A percentile compares a stretch with the other conserved stretches of the same genome.
Evolutionary conservation across 177 flowering plant species (phyloP).

Genomic region (Tripterygium wilfordii): DNA sequence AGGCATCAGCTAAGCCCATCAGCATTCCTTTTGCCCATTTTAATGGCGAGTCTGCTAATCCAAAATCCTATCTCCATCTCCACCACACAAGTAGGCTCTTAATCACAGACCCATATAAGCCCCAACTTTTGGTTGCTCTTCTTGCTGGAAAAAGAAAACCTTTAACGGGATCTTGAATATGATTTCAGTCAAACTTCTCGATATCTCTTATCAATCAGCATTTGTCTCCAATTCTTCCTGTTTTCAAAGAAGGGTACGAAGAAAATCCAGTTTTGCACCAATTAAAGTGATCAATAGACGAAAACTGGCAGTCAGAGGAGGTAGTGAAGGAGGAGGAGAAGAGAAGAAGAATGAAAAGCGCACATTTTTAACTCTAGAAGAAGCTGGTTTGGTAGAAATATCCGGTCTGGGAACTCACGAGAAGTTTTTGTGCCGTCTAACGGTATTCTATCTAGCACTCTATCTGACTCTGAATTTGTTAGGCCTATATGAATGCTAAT

Average conservation of each 20-base stretch:
- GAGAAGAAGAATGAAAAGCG: constrained; percentile 26
- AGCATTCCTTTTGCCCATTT: not conserved
- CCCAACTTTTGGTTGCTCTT: constrained; percentile 5
- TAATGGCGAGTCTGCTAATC: no score
- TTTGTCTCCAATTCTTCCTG: constrained; percentile 8
- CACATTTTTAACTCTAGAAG: constrained; percentile 63
- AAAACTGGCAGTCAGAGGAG: constrained; percentile 20
- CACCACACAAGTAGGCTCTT: constrained; percentile 10
- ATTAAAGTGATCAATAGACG: constrained; percentile 9
- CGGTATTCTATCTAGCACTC: constrained; percentile 31
- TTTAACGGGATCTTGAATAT: constrained; percentile 10
- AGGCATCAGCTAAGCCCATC: no score
- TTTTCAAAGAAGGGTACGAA: constrained; percentile 10
- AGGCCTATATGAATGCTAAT: not conserved
- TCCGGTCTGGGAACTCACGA: constrained; percentile 78
- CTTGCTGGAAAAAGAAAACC: no score
- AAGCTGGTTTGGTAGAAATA: constrained; percentile 87
- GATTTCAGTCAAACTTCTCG: constrained; percentile 17
- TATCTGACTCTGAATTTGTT: not conserved
- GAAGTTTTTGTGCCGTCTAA: constrained; percentile 75
- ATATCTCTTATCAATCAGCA: constrained; percentile 9
- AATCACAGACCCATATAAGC: constrained; percentile 4
- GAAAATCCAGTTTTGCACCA: constrained; percentile 6
- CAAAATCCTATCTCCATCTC: constrained; percentile 18
- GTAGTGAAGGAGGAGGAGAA: constrained; percentile 21